phyloP scores from a whole-genome alignment of 164 flowering plant species.

The Tinospora cordifolia region DNA sequence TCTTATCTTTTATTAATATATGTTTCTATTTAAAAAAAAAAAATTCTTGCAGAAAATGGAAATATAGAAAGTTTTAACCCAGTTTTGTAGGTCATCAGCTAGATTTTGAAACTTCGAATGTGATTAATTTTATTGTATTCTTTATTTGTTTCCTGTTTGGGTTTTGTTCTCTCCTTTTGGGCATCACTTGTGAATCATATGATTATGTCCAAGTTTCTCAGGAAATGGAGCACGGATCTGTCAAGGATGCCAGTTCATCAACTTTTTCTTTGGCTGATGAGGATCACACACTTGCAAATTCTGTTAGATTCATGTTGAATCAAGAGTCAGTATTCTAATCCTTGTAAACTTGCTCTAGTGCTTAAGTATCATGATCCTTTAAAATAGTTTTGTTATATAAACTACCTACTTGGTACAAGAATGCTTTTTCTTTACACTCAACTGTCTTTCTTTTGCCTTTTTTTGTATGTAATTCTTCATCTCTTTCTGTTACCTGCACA shows the following conservation, averaged over 20 bases:
- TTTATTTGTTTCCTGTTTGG: neutral
- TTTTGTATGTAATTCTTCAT: neutral
- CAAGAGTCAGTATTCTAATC: constrained; percentile 50
- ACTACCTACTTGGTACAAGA: neutral
- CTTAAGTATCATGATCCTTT: neutral
- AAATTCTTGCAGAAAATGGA: too few species aligned
- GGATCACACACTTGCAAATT: constrained; percentile 87
- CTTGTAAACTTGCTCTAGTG: neutral
- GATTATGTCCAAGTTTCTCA: too few species aligned
- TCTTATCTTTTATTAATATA: too few species aligned
- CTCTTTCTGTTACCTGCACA: neutral
- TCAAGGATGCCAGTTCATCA: constrained; percentile 38
- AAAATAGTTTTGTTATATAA: neutral
- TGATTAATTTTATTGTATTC: too few species aligned
- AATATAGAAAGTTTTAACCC: too few species aligned
- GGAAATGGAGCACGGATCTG: constrained; percentile 65
- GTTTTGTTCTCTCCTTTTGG: too few species aligned
- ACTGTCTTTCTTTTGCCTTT: neutral
- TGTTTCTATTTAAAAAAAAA: too few species aligned
- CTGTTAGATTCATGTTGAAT: constrained; percentile 65
- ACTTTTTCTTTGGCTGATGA: constrained; percentile 76
- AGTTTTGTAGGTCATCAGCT: too few species aligned
- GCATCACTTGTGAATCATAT: too few species aligned
- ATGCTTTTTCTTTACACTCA: too few species aligned
- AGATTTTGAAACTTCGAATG: too few species aligned